Conservation (phyloP, 306 rosid genomes). For the Prosopis cineraria region DNA sequence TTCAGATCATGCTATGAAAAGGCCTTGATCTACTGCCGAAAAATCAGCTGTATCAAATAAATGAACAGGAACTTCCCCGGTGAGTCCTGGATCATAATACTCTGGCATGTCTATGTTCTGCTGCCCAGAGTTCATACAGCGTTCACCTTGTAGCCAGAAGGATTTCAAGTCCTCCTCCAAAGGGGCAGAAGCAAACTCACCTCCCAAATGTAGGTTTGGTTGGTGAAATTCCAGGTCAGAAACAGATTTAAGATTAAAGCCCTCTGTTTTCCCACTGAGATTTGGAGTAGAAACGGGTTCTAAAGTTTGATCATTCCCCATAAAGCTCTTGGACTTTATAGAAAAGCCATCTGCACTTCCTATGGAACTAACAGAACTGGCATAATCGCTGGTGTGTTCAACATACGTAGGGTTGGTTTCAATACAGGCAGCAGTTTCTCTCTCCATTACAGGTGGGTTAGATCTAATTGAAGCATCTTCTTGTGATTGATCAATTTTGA, state of each 20-base stretch:
- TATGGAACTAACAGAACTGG: slow-evolving; percentile 39
- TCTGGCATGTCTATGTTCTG: slow-evolving; percentile 50
- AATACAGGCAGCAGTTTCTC: slow-evolving; percentile 39
- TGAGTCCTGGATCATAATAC: slow-evolving; percentile 52
- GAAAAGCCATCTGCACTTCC: slow-evolving; percentile 40
- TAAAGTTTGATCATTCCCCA: slow-evolving; percentile 44
- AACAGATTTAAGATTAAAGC: slow-evolving; percentile 36
- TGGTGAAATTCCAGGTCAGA: slow-evolving; percentile 52
- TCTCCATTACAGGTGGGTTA: slow-evolving; percentile 37
- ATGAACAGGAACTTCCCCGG: slow-evolving; percentile 49
- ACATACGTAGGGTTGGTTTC: slow-evolving; percentile 46
- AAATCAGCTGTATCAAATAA: slow-evolving; percentile 59
- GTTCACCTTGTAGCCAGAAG: slow-evolving; percentile 48
- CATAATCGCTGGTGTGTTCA: slow-evolving; percentile 37
- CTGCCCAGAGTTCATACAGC: slow-evolving; percentile 47
- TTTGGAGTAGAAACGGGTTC: slow-evolving; percentile 50
- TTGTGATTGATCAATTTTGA: slow-evolving; percentile 50
- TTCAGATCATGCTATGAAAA: slow-evolving; percentile 53
- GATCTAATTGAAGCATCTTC: slow-evolving; percentile 49
- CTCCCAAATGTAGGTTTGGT: slow-evolving; percentile 39
- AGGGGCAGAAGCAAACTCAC: slow-evolving; percentile 44
- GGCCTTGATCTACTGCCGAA: slow-evolving; percentile 60
- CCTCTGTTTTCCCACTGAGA: slow-evolving; percentile 48
- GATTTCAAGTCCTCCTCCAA: slow-evolving; percentile 59
- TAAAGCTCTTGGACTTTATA: slow-evolving; percentile 40